phyloP scores from a whole-genome alignment of 2,329 filamentous ascomycete genomes.

The Arachnopeziza araneosa region DNA sequence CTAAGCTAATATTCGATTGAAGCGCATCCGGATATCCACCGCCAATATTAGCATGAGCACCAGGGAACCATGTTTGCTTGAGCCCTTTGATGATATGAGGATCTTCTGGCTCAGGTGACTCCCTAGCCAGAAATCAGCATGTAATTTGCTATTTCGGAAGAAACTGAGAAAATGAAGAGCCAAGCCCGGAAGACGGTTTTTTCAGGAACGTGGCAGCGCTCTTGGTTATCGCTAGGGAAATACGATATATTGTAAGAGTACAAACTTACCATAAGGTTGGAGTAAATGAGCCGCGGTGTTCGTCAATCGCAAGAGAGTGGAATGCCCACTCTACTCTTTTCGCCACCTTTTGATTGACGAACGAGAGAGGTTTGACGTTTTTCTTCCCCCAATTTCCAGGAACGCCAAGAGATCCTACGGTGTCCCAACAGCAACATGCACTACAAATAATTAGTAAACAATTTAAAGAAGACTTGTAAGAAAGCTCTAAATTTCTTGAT shows the following conservation, averaged over 20 bases:
- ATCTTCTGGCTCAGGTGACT: slow-evolving; percentile 2
- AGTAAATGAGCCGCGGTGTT: slow-evolving; percentile 36
- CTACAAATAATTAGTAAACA: too few relatives aligned
- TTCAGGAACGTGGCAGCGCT: too few relatives aligned
- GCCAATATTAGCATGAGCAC: slow-evolving; percentile 43
- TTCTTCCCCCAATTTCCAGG: slow-evolving; percentile 16
- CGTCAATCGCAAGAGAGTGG: slow-evolving; percentile 44
- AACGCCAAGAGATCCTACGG: slow-evolving; percentile 19
- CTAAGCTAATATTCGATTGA: slow-evolving; percentile 40
- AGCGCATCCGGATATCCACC: slow-evolving; percentile 41
- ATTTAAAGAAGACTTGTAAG: too few relatives aligned
- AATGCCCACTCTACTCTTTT: slow-evolving; percentile 41
- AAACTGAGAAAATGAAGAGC: too few relatives aligned
- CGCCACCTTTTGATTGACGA: slow-evolving; percentile 39
- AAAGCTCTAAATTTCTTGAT: too few relatives aligned
- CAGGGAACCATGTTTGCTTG: slow-evolving; percentile 41
- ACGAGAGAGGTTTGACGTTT: slow-evolving; percentile 31
- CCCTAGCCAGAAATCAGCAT: too few relatives aligned
- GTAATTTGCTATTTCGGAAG: too few relatives aligned
- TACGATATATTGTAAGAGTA: too few relatives aligned
- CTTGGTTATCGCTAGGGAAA: too few relatives aligned
- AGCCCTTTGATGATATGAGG: slow-evolving; percentile 26
- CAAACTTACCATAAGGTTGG: slow-evolving; percentile 34
- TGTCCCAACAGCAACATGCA: slow-evolving; percentile 31
- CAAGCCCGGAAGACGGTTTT: too few relatives aligned